Conservation (phyloP, 768 basidiomycete genomes). For the Dendrothele bispora region DNA sequence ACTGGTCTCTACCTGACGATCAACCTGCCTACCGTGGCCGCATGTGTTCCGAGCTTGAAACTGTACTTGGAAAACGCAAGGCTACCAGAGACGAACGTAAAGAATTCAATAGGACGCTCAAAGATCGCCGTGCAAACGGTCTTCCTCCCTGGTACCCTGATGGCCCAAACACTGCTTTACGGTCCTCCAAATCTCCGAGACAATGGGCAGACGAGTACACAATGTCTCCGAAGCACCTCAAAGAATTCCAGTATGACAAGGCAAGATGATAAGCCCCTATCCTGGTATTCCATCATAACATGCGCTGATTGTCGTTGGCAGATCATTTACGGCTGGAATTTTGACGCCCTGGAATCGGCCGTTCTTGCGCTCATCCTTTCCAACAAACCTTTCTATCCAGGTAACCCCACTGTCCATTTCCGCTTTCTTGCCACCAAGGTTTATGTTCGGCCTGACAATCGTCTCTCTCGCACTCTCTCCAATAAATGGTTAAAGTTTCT, state of each 20-base stretch:
- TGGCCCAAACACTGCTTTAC: conserved; percentile 16
- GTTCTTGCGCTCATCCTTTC: conserved; percentile 38
- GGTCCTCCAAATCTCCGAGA: conserved; percentile 35
- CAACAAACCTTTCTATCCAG: conserved; percentile 41
- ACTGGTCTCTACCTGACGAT: conserved; percentile 64
- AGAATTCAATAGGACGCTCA: conserved; percentile 41
- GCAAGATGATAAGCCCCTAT: conserved; percentile 32
- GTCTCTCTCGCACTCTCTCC: conserved; percentile 64
- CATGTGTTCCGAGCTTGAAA: conserved; percentile 59
- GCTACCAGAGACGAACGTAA: conserved; percentile 44
- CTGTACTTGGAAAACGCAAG: conserved; percentile 32
- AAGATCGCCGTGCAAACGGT: conserved; percentile 45
- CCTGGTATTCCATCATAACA: neutral
- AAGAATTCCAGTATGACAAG: conserved; percentile 58
- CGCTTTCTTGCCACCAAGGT: conserved; percentile 46
- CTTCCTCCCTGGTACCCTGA: conserved; percentile 47
- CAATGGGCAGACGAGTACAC: conserved; percentile 67
- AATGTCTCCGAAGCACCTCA: conserved; percentile 48
- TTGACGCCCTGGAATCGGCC: conserved; percentile 38
- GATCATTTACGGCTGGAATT: conserved; percentile 44
- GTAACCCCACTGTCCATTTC: conserved; percentile 50
- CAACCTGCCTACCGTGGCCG: conserved; percentile 65
- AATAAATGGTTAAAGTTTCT: conserved; percentile 72
- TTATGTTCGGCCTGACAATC: conserved; percentile 67
- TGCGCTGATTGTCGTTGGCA: neutral